Evolutionary conservation across 345 rosid species (phyloP).

Genomic region (Arabis hirsuta): DNA sequence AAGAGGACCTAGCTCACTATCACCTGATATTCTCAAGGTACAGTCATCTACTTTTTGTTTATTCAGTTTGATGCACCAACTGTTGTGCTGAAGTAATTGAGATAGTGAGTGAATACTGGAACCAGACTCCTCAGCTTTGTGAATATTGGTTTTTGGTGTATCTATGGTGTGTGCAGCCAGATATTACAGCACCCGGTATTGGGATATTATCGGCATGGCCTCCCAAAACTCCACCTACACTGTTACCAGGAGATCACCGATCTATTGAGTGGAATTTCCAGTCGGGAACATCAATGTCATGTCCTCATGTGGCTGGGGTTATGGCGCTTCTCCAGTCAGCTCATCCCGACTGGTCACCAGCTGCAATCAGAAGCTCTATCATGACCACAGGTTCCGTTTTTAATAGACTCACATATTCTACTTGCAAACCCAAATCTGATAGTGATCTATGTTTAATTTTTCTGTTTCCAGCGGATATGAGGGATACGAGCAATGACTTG

Average conservation of each 20-base stretch:
- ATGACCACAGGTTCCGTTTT: slow-evolving; percentile 65
- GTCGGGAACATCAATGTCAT: slow-evolving; percentile 79
- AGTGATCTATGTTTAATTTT: background rate
- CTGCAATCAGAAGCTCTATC: slow-evolving; percentile 71
- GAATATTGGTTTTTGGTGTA: slow-evolving; percentile 17
- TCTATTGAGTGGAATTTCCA: slow-evolving; percentile 61
- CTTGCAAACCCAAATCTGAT: background rate
- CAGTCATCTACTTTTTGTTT: background rate
- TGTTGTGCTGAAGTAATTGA: background rate
- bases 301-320: slow-evolving; percentile 74
- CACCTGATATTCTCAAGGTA: slow-evolving; percentile 77
- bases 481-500: slow-evolving; percentile 23
- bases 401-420: background rate
- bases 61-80: background rate
- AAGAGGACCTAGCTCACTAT: slow-evolving; percentile 68
- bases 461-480: slow-evolving; percentile 25
- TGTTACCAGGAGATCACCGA: slow-evolving; percentile 39
- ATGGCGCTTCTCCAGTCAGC: slow-evolving; percentile 67
- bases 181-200: slow-evolving; percentile 69
- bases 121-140: slow-evolving; percentile 1
- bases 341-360: slow-evolving; percentile 74
- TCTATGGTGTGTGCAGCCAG: slow-evolving; percentile 55
- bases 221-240: slow-evolving; percentile 55
- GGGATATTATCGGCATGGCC: slow-evolving; percentile 82
- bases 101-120: background rate